Base-by-base conservation (phyloP, 805 yeast genomes). In the Saturnispora sanitii region DNA sequence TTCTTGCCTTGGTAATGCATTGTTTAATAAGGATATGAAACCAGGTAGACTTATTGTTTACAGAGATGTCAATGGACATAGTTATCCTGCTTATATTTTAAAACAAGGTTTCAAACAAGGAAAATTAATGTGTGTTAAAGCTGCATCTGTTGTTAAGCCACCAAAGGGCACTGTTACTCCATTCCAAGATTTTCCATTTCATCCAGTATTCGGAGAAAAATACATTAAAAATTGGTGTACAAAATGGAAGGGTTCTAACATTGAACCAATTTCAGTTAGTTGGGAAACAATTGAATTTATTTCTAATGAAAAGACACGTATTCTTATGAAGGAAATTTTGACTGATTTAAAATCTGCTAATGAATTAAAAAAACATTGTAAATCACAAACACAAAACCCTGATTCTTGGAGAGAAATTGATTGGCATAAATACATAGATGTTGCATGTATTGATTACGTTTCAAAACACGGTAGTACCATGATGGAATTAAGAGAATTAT, bases 31-130 rank as follows among this genome's bases (percentile, higher is more conserved):
- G 26, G 59, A 68, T 16, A 58, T 82, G 38, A 65, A 60, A 40
- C 53, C 60, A 2, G 90, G 88, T 2, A 65, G 81, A 45, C 53
- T 82, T 37, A 51, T 83, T 39, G 66, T 79, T 5, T 85, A 64
- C 56, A 67, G 75, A 45, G 79, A 77, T 52, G 56, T 57, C 4
- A 54, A 63, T 6, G 68, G 60, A 4, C 55, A 58, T 13, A 48
- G 69, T 1, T 56, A 64, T 36, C 59, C 73, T 11, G 94, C 87
- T 4, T 68, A 80, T 42, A 60, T 79, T 20, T 64, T 73, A 29
- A 75, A 67, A 53, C 38, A 33, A 15, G 38, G 42, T 12, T 39
- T 39, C 20, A 39, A n/a, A 27, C 19, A 30, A 21, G 42, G 42
- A 12, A 39, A 39, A 28, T 29, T 39, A 8, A 11, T 39, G 8